Conservation (phyloP, 1,284 basidiomycete species). For the Trichosporon sp. region DNA sequence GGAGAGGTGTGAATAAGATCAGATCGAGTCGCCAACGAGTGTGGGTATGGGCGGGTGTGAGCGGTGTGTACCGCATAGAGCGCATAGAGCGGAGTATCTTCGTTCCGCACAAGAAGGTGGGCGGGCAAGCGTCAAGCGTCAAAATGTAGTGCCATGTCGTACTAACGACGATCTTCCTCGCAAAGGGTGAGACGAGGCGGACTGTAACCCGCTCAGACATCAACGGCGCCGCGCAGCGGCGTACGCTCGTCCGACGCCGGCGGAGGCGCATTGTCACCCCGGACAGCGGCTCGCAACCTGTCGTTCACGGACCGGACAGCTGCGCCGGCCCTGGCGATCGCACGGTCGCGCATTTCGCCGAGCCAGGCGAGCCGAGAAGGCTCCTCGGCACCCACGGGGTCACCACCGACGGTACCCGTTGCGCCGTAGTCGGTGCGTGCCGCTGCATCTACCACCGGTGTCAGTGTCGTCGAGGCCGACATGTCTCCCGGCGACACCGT, state of each 20-base stretch:
- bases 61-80: too few species aligned
- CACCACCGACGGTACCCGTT: background rate
- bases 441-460: conserved; percentile 16
- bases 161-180: background rate
- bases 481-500: conserved; percentile 55
- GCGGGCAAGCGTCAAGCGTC: background rate
- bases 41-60: background rate
- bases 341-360: background rate
- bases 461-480: conserved; percentile 17
- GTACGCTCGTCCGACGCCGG: conserved; percentile 6
- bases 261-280: background rate
- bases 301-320: conserved; percentile 4
- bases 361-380: conserved; percentile 5
- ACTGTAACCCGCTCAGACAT: background rate
- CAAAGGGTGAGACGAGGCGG: background rate
- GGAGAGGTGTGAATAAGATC: background rate
- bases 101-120: too few species aligned
- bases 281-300: conserved; percentile 3
- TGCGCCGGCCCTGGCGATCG: conserved; percentile 2
- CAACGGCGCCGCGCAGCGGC: background rate
- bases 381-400: background rate
- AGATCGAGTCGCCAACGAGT: conserved; percentile 1
- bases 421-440: conserved; percentile 4
- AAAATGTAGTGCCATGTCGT: too few species aligned
- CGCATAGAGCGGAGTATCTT: too few species aligned